Percentiles rank a stretch among this genome's conserved stretches.
Conservation (phyloP, 495 filamentous ascomycete genomes). For the Xylaria scruposa region DNA sequence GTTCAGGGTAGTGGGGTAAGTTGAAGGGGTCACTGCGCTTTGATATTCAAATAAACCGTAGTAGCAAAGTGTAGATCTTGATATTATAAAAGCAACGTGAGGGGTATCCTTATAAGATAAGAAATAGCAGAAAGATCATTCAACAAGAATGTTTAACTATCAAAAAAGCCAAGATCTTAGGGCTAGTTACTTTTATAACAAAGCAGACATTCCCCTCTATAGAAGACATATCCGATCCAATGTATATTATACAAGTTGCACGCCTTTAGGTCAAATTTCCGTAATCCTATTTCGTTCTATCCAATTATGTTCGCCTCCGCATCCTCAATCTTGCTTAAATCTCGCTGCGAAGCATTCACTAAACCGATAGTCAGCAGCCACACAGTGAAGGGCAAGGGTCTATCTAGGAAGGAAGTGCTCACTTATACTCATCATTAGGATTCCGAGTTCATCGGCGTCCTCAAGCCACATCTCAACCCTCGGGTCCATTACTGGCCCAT, state of each 20-base stretch:
- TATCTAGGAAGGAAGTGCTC: constrained; percentile 4
- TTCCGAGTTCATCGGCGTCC: constrained; percentile 50
- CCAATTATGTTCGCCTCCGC: constrained; percentile 11
- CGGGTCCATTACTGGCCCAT: constrained; percentile 32
- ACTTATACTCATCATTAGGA: constrained; percentile 48
- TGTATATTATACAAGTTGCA: not conserved
- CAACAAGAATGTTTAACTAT: not conserved
- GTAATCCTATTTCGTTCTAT: not conserved
- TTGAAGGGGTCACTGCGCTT: not conserved
- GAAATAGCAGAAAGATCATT: not conserved
- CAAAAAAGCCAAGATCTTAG: not conserved
- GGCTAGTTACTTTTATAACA: not conserved
- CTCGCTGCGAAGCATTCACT: constrained; percentile 26
- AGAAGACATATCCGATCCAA: not conserved
- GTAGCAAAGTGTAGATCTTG: too few relatives aligned
- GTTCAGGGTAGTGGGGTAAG: not conserved
- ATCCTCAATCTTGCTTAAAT: not conserved
- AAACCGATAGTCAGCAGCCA: not conserved
- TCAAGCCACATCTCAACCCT: constrained; percentile 47
- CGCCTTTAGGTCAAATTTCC: not conserved
- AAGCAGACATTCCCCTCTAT: not conserved
- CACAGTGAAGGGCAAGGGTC: not conserved
- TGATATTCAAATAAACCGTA: too few relatives aligned
- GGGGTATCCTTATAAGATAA: not conserved
- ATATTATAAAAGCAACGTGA: too few relatives aligned